Evolutionary conservation across 192 early-diverging fungal species (phyloP).

Genomic region (Fimicolochytrium jonesii): DNA sequence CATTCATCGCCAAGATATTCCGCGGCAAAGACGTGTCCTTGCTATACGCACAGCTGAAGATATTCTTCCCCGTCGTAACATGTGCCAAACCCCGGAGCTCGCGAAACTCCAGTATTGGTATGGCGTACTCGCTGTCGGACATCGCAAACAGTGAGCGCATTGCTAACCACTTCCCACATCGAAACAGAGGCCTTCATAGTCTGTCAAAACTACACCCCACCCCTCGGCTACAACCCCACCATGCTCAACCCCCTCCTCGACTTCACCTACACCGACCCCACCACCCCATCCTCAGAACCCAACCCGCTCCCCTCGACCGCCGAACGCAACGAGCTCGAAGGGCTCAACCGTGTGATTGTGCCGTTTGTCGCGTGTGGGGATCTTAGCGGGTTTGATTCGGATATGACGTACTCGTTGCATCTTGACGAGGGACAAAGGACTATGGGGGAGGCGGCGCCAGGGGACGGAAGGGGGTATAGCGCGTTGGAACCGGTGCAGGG

Average conservation of each 20-base stretch:
- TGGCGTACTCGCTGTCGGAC: not conserved
- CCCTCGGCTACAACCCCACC: slow-evolving; percentile 75
- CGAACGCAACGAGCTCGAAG: slow-evolving; percentile 57
- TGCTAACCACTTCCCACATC: not conserved
- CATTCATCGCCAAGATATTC: slow-evolving; percentile 98
- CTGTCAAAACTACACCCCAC: slow-evolving; percentile 85
- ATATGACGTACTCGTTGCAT: slow-evolving; percentile 65
- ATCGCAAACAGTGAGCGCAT: no score
- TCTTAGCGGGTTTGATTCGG: slow-evolving; percentile 81
- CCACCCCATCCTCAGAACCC: no score
- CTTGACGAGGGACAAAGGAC: not conserved
- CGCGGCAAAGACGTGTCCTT: slow-evolving; percentile 91
- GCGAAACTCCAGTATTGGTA: slow-evolving; percentile 76
- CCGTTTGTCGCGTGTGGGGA: slow-evolving; percentile 93
- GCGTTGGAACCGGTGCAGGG: slow-evolving; percentile 71
- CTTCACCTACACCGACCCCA: slow-evolving; percentile 68
- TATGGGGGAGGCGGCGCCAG: not conserved
- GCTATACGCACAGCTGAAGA: slow-evolving; percentile 84
- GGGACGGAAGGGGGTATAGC: slow-evolving; percentile 42
- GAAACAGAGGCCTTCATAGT: slow-evolving; percentile 84
- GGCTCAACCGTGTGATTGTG: slow-evolving; percentile 73
- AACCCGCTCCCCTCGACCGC: no score
- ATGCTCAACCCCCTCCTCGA: slow-evolving; percentile 90
- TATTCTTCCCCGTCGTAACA: slow-evolving; percentile 88
- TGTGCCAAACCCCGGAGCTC: slow-evolving; percentile 91